phyloP scores from a whole-genome alignment of 371 early-diverging fungal species.

The Rhizopus microsporus region DNA sequence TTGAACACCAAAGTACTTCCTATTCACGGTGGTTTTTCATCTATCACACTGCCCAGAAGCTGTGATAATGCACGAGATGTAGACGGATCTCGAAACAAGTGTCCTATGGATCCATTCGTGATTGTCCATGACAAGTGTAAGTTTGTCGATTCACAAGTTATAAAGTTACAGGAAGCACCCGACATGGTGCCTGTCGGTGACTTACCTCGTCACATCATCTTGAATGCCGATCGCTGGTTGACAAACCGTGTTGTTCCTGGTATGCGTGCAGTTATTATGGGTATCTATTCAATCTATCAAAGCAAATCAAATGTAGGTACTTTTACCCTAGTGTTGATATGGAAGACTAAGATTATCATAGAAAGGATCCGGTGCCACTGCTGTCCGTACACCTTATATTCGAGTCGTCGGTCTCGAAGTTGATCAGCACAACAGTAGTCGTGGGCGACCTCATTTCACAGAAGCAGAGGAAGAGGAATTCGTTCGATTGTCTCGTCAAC shows the following conservation, averaged over 20 bases:
- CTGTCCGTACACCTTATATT: slow-evolving; percentile 91
- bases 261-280: slow-evolving; percentile 91
- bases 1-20: slow-evolving; percentile 76
- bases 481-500: slow-evolving; percentile 82
- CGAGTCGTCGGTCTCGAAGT: slow-evolving; percentile 90
- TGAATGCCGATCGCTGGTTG: slow-evolving; percentile 89
- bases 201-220: slow-evolving; percentile 94
- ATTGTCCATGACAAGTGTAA: slow-evolving; percentile 95
- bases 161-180: slow-evolving; percentile 98
- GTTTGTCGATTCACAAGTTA: slow-evolving; percentile 97
- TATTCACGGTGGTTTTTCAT: slow-evolving; percentile 87
- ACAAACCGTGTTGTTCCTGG: slow-evolving; percentile 96
- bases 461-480: slow-evolving; percentile 93
- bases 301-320: slow-evolving; percentile 49
- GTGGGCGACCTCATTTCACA: slow-evolving; percentile 76
- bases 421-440: slow-evolving; percentile 76
- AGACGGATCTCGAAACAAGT: slow-evolving; percentile 37
- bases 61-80: slow-evolving; percentile 63
- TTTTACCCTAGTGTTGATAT: not conserved
- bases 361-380: slow-evolving; percentile 72
- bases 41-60: slow-evolving; percentile 80
- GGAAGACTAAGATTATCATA: slow-evolving; percentile 7
- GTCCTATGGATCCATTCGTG: slow-evolving; percentile 95
- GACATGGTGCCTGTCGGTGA: slow-evolving; percentile 99
- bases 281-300: slow-evolving; percentile 95